A percentile compares a stretch with the other conserved stretches of the same genome.
Conservation (phyloP, 2,329 filamentous ascomycete species). For the Colletotrichum sp. region DNA sequence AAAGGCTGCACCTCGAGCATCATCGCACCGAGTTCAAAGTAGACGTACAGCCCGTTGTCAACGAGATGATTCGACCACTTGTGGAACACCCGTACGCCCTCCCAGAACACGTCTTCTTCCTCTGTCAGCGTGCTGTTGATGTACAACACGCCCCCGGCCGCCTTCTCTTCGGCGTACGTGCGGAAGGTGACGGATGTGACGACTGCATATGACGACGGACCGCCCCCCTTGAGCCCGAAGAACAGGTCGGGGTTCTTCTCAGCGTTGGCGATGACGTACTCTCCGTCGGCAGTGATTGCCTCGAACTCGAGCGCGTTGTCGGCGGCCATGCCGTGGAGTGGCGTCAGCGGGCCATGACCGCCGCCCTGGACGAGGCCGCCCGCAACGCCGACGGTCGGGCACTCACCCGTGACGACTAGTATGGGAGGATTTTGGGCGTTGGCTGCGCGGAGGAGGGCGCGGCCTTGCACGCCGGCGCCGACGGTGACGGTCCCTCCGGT, state of each 20-base stretch:
- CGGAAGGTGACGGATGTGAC: conserved; percentile 59
- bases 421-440: conserved; percentile 41
- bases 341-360: conserved; percentile 55
- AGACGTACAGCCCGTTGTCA: conserved; percentile 45
- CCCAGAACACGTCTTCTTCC: conserved; percentile 48
- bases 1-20: not conserved
- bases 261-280: conserved; percentile 46
- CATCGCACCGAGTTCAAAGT: conserved; percentile 31
- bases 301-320: conserved; percentile 55
- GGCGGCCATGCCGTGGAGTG: conserved; percentile 45
- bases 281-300: conserved; percentile 49
- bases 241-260: conserved; percentile 56
- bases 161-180: conserved; percentile 48
- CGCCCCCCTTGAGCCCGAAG: conserved; percentile 61
- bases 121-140: conserved; percentile 33
- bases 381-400: conserved; percentile 59
- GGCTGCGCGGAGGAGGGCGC: conserved; percentile 50
- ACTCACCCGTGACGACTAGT: conserved; percentile 58
- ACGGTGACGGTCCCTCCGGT: conserved; percentile 55
- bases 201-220: conserved; percentile 56
- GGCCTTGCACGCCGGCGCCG: conserved; percentile 56
- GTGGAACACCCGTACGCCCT: conserved; percentile 54
- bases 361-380: conserved; percentile 67
- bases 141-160: conserved; percentile 45
- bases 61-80: conserved; percentile 44